Evolutionary conservation across 176 grass and related monocot species (phyloP), one percentile per base, ranked within the genome.

Genomic region (Rhynchospora breviuscula): DNA sequence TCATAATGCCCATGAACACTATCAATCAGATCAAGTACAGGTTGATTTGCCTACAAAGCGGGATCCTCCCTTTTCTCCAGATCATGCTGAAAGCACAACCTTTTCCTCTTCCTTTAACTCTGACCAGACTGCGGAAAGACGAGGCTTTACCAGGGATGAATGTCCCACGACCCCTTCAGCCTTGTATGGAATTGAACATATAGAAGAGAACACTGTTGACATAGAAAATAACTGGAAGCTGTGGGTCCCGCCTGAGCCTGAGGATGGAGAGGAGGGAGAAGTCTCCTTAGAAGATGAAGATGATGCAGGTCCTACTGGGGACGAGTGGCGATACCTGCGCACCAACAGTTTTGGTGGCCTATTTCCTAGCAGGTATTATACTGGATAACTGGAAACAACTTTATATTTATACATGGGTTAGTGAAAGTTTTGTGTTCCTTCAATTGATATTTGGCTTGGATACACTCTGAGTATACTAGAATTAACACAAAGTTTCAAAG

Each of bases 191-290:
- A 87, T 93, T 87, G 87, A 95, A 77, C 54, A 87, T 63, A 77
- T 79, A 65, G 96, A 93, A 79, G 92, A 89, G 53, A 93, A 99
- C 47, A 87, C 89, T 49, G 85, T 95, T 61, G 96, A 99, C 78
- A 93, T 95, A 81, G 96, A 95, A 89, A 99, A 93, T 82, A 95
- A 95, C 79, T 57, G 60, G 46, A 88, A 81, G 87, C 82, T 99
- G 82, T 99, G 96, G 96, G 52, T 89, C 48, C 83, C 89, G 84
- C 96, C 96, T 8, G 96, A 99, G 65, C 89, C 96, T 21, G 93
- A 95, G 83, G 91, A 99, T 63, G 93, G 87, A 90, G 96, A 95
- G 54, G 94, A 94, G 69, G 81, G 83, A 66, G 93, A 98, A 83
- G 80, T 83, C 67, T 71, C 25, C 85, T 48, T 86, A 49, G 87